phyloP scores from a whole-genome alignment of 2,329 filamentous ascomycete genomes.

The Arthrobotrys sphaeroides region DNA sequence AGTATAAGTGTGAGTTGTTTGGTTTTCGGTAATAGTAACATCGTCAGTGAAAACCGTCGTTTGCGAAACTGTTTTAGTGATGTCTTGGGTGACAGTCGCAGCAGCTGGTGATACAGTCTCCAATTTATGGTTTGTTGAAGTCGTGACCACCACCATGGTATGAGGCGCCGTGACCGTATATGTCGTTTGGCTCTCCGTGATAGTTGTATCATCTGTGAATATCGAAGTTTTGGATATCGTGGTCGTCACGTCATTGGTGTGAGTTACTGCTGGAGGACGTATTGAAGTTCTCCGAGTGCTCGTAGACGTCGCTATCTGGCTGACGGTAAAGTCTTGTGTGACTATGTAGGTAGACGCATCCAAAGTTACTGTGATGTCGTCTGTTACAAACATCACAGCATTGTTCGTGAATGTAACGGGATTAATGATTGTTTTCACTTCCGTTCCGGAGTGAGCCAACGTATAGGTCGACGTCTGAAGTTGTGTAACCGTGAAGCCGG shows the following conservation, averaged over 20 bases:
- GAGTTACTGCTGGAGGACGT: neutral
- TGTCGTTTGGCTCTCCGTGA: neutral
- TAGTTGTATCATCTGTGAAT: conserved; percentile 12
- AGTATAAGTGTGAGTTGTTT: neutral
- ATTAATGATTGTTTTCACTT: conserved; percentile 5
- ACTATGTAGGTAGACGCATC: conserved; percentile 13
- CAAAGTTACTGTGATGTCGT: conserved; percentile 16
- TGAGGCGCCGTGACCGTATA: neutral
- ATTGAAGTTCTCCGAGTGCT: neutral
- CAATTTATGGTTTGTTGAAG: neutral
- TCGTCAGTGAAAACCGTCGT: neutral
- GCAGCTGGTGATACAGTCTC: neutral
- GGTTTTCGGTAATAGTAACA: neutral
- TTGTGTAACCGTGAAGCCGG: conserved; percentile 8
- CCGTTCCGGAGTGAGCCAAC: neutral
- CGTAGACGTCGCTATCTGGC: conserved; percentile 7
- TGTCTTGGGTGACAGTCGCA: neutral
- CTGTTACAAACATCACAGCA: conserved; percentile 8
- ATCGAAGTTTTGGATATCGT: conserved; percentile 2
- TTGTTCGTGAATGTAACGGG: conserved; percentile 3
- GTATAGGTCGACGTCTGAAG: conserved; percentile 16
- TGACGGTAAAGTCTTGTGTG: conserved; percentile 5
- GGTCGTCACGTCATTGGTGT: conserved; percentile 12
- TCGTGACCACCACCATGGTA: conserved; percentile 1
- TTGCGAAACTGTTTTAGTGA: neutral